These are phyloP conservation scores for Plectosphaerella cucumerina DNA, from an alignment of 2,329 filamentous ascomycete genomes.

Conservation along the genomic window DNA sequence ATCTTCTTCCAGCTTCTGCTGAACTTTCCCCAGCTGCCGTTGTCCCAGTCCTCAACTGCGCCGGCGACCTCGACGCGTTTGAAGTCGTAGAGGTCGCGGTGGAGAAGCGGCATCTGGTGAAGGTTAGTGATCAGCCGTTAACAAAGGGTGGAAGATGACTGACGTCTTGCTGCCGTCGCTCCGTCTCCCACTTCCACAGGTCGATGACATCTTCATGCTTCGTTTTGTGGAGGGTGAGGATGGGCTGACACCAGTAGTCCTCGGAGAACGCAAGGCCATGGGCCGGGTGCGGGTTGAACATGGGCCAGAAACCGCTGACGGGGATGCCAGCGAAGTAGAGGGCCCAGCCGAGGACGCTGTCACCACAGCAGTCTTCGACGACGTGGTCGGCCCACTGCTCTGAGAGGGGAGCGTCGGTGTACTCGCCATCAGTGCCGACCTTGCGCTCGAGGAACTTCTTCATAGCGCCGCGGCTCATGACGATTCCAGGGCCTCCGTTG, in stretches of 20 bases:
- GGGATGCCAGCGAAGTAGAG: constrained; percentile 38
- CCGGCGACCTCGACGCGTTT: constrained; percentile 1
- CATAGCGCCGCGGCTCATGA: constrained; percentile 39
- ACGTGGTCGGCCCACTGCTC: constrained; percentile 36
- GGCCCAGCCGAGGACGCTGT: constrained; percentile 45
- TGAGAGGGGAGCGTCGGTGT: constrained; percentile 29
- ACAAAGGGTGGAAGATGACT: constrained; percentile 8
- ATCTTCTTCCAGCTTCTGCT: not conserved
- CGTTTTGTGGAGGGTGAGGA: constrained; percentile 44
- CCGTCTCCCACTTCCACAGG: constrained; percentile 42
- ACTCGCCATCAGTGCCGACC: constrained; percentile 26
- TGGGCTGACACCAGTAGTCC: constrained; percentile 46
- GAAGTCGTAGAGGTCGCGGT: constrained; percentile 7
- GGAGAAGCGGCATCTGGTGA: constrained; percentile 17
- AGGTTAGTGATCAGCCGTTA: not conserved
- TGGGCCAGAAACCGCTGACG: constrained; percentile 42
- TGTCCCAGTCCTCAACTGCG: constrained; percentile 7
- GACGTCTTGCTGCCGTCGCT: constrained; percentile 24
- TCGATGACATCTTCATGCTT: constrained; percentile 40
- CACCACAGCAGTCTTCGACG: constrained; percentile 46
- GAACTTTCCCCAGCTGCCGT: constrained; percentile 2
- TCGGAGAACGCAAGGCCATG: constrained; percentile 43
- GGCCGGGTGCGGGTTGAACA: constrained; percentile 46
- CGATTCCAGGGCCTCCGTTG: constrained; percentile 44
- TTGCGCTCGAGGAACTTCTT: constrained; percentile 32